Base-by-base conservation (phyloP, 208 protist species). In the Tetramitus jugosus region DNA sequence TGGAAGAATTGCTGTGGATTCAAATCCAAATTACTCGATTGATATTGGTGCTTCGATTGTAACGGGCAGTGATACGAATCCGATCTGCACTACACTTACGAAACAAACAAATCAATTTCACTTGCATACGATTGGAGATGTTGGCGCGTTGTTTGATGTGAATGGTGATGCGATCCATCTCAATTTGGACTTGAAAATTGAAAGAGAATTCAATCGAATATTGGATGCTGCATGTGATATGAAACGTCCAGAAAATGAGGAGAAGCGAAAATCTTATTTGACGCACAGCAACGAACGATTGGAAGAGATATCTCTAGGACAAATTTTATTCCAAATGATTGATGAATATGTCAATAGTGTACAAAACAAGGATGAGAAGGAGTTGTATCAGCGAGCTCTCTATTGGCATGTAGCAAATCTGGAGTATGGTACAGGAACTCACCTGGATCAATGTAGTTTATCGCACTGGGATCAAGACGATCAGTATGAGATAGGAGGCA, bases 381-480 rank as follows among this genome's bases (percentile, higher is more conserved):
- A 39, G n/a, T 35, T 35, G 31, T 26, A 74, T 39, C 46, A 53
- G 37, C 14, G 20, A 33, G 39, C 37, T 17, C 26, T 74, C 8
- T 4, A 39, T 33, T 74, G 67, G 67, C 67, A 74, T 53, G 6
- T 23, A 23, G 67, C 67, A 8, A 74, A 74, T 53, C 37, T 74
- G 26, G 67, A 74, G 35, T 74, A 74, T 74, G 67, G 67, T 37
- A 10, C 17, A 53, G 67, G 67, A 23, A 42, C 8, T 49, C 14
- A 49, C 45, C 56, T 74, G 26, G 39, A 74, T 26, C 39, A 23
- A 35, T 20, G 14, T 6, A 42, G n/a, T 26, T 46, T 71, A 14
- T 42, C 8, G 14, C 42, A 56, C 37, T 74, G 67, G 67, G 67
- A 74, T 37, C 67, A 74, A 53, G 67, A 74, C 53, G 67, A 74